phyloP scores from a whole-genome alignment of 306 rosid genomes.

The Canavalia gladiata region DNA sequence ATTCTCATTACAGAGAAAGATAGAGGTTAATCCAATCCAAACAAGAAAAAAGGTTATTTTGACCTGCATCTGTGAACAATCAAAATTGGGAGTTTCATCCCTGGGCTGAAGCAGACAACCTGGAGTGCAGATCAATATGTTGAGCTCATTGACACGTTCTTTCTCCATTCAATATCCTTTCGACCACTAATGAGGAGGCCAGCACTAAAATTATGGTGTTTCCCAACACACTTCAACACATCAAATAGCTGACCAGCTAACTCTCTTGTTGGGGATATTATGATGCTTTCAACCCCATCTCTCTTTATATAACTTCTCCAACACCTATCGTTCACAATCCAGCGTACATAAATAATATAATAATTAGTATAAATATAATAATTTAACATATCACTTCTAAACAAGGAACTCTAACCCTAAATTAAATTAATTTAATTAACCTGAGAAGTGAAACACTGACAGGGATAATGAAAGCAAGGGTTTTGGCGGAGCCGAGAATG shows the following conservation, averaged over 20 bases:
- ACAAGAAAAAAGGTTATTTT: conserved; percentile 7
- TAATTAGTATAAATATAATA: neutral
- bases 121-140: conserved; percentile 90
- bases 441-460: conserved; percentile 53
- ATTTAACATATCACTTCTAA: neutral
- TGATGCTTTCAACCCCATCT: conserved; percentile 92
- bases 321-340: conserved; percentile 62
- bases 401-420: neutral
- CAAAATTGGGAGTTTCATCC: conserved; percentile 96
- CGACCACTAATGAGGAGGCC: conserved; percentile 97
- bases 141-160: conserved; percentile 73
- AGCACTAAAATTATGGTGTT: conserved; percentile 83
- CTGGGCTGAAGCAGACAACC: conserved; percentile 95
- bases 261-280: conserved; percentile 92
- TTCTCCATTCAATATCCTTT: conserved; percentile 79
- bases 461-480: conserved; percentile 86
- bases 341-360: neutral
- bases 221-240: conserved; percentile 74
- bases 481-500: conserved; percentile 92
- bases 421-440: too few species aligned
- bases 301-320: conserved; percentile 85
- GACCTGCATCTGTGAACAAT: conserved; percentile 92
- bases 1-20: conserved; percentile 24
- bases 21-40: neutral
- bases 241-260: conserved; percentile 83